phyloP scores from a whole-genome alignment of 306 rosid species.

The Lagenaria siceraria region DNA sequence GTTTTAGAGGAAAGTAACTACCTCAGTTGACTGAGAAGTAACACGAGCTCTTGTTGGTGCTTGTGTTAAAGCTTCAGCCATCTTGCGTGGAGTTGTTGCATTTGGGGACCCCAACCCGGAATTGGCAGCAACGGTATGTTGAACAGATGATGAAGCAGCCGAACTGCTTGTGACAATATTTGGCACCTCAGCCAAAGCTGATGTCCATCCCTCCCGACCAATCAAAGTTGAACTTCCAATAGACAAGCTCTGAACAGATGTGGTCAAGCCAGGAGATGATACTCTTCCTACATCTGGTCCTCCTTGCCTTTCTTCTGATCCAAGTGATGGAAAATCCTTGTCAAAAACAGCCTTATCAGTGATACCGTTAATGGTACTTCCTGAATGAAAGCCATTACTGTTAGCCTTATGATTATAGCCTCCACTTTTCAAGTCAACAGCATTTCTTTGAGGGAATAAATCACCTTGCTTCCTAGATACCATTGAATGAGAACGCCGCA shows the following conservation, averaged over 20 bases:
- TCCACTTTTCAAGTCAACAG: slow-evolving; percentile 35
- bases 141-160: slow-evolving; percentile 45
- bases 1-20: not conserved
- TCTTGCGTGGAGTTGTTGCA: slow-evolving; percentile 62
- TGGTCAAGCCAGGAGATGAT: slow-evolving; percentile 67
- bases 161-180: slow-evolving; percentile 40
- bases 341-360: slow-evolving; percentile 71
- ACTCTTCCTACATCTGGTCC: slow-evolving; percentile 61
- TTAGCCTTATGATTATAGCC: slow-evolving; percentile 30
- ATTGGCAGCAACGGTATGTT: slow-evolving; percentile 37
- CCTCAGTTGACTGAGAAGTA: slow-evolving; percentile 52
- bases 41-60: slow-evolving; percentile 60
- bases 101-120: slow-evolving; percentile 37
- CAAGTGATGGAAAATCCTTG: slow-evolving; percentile 93
- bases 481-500: slow-evolving; percentile 77
- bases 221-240: slow-evolving; percentile 63
- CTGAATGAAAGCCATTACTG: slow-evolving; percentile 54
- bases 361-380: slow-evolving; percentile 35
- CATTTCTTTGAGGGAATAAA: slow-evolving; percentile 28
- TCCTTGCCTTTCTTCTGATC: slow-evolving; percentile 71
- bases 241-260: slow-evolving; percentile 67
- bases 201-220: slow-evolving; percentile 95
- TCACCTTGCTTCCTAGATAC: slow-evolving; percentile 66
- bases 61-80: slow-evolving; percentile 97
- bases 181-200: slow-evolving; percentile 85